A percentile compares a stretch with the other conserved stretches of the same genome.
These are phyloP conservation scores for Lentinula aciculospora DNA, from an alignment of 768 basidiomycete genomes.

Conservation along the genomic window DNA sequence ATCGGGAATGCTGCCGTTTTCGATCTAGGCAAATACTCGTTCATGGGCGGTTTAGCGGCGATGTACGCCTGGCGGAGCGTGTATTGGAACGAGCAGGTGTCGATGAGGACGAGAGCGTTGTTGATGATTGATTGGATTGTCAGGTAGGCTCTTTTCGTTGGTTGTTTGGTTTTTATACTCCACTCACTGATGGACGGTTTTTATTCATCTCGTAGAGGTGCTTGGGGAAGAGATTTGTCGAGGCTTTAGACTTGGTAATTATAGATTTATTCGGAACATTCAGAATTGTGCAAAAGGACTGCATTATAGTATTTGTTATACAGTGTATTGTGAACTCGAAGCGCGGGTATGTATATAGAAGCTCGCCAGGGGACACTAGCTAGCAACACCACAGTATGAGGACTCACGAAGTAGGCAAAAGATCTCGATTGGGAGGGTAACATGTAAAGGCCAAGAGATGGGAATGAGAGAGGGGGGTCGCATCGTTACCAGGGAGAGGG, in stretches of 20 bases:
- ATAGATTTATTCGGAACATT: background rate
- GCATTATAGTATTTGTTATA: too few species aligned
- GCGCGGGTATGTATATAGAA: too few species aligned
- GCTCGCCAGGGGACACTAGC: too few species aligned
- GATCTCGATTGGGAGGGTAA: too few species aligned
- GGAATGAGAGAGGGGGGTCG: too few species aligned
- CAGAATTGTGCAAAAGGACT: background rate
- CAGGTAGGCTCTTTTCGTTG: constrained; percentile 38
- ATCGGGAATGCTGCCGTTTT: constrained; percentile 95
- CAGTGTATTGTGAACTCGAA: background rate
- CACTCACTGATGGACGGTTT: constrained; percentile 12
- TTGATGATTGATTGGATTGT: constrained; percentile 98
- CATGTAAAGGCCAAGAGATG: too few species aligned
- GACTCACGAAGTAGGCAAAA: too few species aligned
- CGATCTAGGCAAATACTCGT: constrained; percentile 72
- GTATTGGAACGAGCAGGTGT: constrained; percentile 97
- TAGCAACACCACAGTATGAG: too few species aligned
- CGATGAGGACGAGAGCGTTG: constrained; percentile 78
- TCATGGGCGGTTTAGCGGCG: constrained; percentile 86
- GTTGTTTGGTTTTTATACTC: constrained; percentile 1
- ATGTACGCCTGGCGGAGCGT: constrained; percentile 96
- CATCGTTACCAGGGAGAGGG: background rate
- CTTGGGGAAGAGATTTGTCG: constrained; percentile 76
- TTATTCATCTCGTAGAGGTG: constrained; percentile 33
- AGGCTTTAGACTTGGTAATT: constrained; percentile 44